A percentile compares a stretch with the other conserved stretches of the same genome.
These are phyloP conservation scores for Barnettozyma hawaiiensis DNA, from an alignment of 1,139 yeast genomes.

Conservation along the genomic window DNA sequence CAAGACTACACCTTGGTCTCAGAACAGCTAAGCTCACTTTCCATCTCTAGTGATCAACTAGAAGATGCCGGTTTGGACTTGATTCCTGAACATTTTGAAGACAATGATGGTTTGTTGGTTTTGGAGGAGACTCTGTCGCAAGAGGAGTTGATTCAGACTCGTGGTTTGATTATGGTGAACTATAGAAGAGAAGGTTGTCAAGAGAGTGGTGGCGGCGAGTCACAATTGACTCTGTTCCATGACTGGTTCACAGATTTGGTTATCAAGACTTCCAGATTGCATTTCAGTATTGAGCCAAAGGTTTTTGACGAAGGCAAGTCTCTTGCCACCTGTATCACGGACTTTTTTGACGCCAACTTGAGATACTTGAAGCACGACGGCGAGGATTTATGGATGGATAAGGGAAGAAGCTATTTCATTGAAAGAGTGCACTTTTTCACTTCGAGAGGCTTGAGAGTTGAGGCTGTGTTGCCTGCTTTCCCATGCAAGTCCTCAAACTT, in stretches of 20 bases:
- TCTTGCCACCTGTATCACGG: conserved; percentile 29
- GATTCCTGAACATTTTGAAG: conserved; percentile 10
- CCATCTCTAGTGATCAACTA: conserved; percentile 4
- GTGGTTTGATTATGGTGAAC: conserved; percentile 31
- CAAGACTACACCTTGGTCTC: background rate
- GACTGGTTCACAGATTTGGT: conserved; percentile 34
- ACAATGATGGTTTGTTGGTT: conserved; percentile 22
- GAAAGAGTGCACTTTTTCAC: conserved; percentile 43
- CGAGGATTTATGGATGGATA: conserved; percentile 44
- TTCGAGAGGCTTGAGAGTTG: conserved; percentile 40
- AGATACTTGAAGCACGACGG: conserved; percentile 21
- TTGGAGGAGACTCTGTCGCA: conserved; percentile 26
- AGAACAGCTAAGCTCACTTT: background rate
- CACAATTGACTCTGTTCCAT: conserved; percentile 25
- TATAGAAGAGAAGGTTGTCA: conserved; percentile 19
- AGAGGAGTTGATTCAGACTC: conserved; percentile 30
- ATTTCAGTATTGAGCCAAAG: conserved; percentile 18
- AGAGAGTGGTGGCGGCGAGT: conserved; percentile 18
- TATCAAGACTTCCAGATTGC: conserved; percentile 29
- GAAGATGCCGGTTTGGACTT: conserved; percentile 1
- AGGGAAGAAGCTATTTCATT: conserved; percentile 40
- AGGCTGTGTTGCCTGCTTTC: conserved; percentile 58
- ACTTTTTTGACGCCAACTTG: conserved; percentile 38
- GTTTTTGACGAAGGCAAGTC: conserved; percentile 12
- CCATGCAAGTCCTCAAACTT: conserved; percentile 57